Evolutionary conservation across 768 basidiomycete species (phyloP).

Genomic region (Mycena maculata): DNA sequence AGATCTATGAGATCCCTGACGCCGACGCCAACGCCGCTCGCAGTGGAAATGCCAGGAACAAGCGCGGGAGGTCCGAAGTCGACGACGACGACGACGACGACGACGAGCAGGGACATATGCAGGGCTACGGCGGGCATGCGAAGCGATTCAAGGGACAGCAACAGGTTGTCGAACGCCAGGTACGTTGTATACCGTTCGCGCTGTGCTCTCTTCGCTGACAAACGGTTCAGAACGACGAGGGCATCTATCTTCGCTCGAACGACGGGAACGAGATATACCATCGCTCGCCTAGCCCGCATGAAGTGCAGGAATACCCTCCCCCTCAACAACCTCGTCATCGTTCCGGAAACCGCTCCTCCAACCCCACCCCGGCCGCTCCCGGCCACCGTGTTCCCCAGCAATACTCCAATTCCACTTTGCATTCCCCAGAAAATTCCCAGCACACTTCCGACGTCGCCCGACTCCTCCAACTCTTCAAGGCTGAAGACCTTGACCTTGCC

Average conservation of each 20-base stretch:
- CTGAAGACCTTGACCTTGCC: conserved; percentile 7
- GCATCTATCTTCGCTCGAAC: not conserved
- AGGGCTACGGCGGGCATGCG: conserved; percentile 7
- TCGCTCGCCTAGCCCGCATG: conserved; percentile 25
- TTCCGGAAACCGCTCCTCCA: not conserved
- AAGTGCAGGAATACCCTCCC: conserved; percentile 15
- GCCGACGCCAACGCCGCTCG: not conserved
- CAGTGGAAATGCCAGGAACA: not conserved
- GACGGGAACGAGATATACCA: conserved; percentile 15
- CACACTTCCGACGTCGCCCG: conserved; percentile 2
- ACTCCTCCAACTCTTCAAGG: conserved; percentile 19
- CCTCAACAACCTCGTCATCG: conserved; percentile 10
- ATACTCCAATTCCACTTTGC: not conserved
- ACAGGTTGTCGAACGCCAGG: not conserved
- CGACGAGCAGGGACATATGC: no score
- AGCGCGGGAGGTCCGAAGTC: conserved; percentile 19
- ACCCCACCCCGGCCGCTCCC: not conserved
- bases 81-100: conserved; percentile 21
- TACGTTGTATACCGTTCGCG: not conserved
- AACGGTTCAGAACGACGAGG: not conserved
- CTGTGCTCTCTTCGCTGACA: not conserved
- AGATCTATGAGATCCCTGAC: conserved; percentile 17
- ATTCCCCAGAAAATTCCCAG: not conserved
- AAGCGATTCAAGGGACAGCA: conserved; percentile 23
- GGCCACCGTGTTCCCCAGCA: conserved; percentile 2